phyloP scores from a whole-genome alignment of 192 early-diverging fungal species.

The Coemansia sp. region DNA sequence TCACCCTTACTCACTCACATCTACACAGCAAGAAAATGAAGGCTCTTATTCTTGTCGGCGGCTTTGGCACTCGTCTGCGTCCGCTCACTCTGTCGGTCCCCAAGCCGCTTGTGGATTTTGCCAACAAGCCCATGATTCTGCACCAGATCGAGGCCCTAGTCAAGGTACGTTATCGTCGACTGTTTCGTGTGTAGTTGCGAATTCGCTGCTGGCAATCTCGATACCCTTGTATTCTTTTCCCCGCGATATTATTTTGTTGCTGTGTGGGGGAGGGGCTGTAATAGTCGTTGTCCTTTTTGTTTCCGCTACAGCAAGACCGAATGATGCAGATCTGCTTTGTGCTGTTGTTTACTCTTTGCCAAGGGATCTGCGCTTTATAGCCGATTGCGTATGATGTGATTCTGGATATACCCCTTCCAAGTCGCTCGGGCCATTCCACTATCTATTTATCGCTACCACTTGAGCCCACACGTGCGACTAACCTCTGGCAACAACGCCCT shows the following conservation, averaged over 20 bases:
- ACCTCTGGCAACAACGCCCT: conserved; percentile 4
- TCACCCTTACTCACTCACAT: conserved; percentile 8
- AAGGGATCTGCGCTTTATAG: background rate
- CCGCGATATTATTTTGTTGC: background rate
- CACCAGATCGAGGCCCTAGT: conserved; percentile 98
- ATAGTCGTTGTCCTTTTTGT: background rate
- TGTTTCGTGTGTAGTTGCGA: background rate
- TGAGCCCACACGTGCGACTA: background rate
- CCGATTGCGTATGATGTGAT: background rate
- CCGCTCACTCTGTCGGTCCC: conserved; percentile 95
- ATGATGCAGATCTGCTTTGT: conserved; percentile 11
- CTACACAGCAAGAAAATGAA: conserved; percentile 59
- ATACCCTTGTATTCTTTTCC: background rate
- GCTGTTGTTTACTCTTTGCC: conserved; percentile 1
- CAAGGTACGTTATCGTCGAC: conserved; percentile 64
- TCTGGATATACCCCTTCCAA: background rate
- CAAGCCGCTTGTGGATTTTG: conserved; percentile 99
- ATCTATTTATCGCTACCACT: background rate
- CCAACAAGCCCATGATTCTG: conserved; percentile 97
- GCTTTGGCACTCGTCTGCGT: conserved; percentile 97
- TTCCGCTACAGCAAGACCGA: background rate
- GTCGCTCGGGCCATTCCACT: background rate
- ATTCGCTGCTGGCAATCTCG: background rate
- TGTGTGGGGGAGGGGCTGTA: background rate
- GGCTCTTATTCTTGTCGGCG: conserved; percentile 82